Base-by-base conservation (phyloP, 192 early-diverging fungal species). In the Allomyces javanicus region DNA sequence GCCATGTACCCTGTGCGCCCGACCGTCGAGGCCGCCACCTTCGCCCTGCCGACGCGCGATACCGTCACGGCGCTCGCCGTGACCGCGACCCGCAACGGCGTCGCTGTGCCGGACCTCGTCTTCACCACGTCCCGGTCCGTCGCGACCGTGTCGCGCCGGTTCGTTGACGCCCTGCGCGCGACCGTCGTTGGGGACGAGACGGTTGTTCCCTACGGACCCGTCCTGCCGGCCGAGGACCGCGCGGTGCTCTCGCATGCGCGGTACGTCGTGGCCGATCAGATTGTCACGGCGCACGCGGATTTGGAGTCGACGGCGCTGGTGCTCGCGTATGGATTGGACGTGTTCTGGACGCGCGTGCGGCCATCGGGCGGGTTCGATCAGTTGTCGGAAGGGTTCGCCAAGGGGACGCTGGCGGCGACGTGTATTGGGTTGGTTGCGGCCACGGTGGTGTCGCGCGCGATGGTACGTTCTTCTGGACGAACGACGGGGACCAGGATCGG, bases 271-370 rank as follows among this genome's bases (percentile, higher is more conserved):
- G 33, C 33, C 4, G 33, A 40, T 40, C 33, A 40, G 33, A 91
- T 99, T 65, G 69, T 73, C 25, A 85, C 89, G 10, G 71, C 85
- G 17, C 87, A 93, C 1, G 84, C 95, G 22, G 72, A 84, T 55
- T 74, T 99, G 26, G 96, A 99, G 76, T 96, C 93, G 23, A 99
- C 96, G 9, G 85, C 93, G 17, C 76, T 99, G 43, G 88, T 94
- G 10, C 74, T 87, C 21, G 84, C 87, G 0, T 96, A 86, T 72
- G 96, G 96, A 19, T 78, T 92, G 58, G 96, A 99, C 69, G 65
- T 94, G 64, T 99, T 93, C 80, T 86, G 89, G 66, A 87, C 85
- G 6, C 84, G 86, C 50, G 77, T 83, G 26, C 85, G 82, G 62
- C 94, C 96, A 23, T 89, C 86, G 62, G 89, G 89, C 68, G 82